Evolutionary conservation across 148 eudicot species (phyloP), one percentile per base, ranked within the genome.

Genomic region (Beta vulgaris): DNA sequence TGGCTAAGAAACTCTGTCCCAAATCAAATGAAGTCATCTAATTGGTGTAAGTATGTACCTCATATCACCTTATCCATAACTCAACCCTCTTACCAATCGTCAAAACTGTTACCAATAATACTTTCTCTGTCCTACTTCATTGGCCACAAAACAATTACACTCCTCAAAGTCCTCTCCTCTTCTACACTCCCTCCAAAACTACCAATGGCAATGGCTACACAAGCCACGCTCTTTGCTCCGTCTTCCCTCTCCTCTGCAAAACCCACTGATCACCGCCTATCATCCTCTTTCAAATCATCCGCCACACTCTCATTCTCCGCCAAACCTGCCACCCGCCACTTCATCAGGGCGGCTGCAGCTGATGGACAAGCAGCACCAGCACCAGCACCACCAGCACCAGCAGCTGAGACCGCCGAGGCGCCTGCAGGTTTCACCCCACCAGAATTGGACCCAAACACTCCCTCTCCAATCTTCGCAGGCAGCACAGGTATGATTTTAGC

Each of bases 341-440:
- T 84, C 58, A 80, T 90, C 63, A 80, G 71, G 68, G 91, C 91
- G 40, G 79, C 85, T 6, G 68, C 77, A 8, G 78, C 82, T 0
- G 82, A 69, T 1, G 79, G 79, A 32, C 4, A 26, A 28, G 76
- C 66, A 10, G 71, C 78, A 0, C 35, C 76, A 7, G 28, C 76
- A 31, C 25, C n/a, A 15, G 59, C 72, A 1, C 9, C 58, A 2
- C 4, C 66, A 1, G 81, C 87, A 0, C 83, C 79, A 3, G 88
- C 83, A 5, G 67, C 78, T 12, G 82, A 78, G 68, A 73, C 78
- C 6, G 44, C 68, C 18, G 68, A 79, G 10, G 66, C 76, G 4
- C 82, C 83, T 11, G 91, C 63, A 0, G 99, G 98, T 2, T 95
- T 95, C 97, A 91, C 94, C 82, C 98, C 98, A 9, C 99, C 99